Conservation (phyloP, 139 green algal genomes). For the Micractinium conductrix region DNA sequence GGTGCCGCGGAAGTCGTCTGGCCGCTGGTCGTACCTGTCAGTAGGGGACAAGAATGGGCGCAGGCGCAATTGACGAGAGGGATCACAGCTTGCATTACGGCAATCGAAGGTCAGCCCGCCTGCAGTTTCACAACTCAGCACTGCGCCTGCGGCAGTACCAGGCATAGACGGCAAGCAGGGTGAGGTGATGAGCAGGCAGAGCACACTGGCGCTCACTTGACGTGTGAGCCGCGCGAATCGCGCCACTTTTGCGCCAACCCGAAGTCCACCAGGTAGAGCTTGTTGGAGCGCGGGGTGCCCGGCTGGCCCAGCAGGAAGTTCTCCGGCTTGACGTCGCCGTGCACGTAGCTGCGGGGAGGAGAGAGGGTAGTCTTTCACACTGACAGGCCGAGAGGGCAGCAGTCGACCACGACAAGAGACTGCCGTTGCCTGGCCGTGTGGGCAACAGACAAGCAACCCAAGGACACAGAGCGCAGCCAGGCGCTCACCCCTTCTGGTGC, state of each 20-base stretch:
- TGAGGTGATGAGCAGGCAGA: no score
- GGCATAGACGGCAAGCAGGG: no score
- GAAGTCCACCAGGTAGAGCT: constrained; percentile 96
- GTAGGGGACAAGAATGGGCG: no score
- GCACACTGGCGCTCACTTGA: no score
- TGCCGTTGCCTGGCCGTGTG: no score
- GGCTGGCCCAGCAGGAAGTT: constrained; percentile 95
- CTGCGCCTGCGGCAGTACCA: no score
- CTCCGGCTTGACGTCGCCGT: constrained; percentile 98
- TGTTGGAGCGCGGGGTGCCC: constrained; percentile 81
- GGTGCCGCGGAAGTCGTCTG: constrained; percentile 96
- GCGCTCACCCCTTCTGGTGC: constrained; percentile 86
- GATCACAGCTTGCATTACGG: no score
- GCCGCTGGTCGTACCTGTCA: constrained; percentile 97
- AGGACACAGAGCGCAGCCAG: neutral
- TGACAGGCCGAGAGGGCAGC: neutral
- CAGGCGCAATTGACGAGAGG: no score
- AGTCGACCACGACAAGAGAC: no score
- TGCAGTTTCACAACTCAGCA: no score
- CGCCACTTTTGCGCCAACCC: constrained; percentile 85
- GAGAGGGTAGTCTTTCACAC: neutral
- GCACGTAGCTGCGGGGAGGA: constrained; percentile 82
- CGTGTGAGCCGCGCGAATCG: constrained; percentile 79
- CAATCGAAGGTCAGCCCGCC: no score
- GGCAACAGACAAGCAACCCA: neutral